Percentiles rank a stretch among this genome's conserved stretches.
phyloP scores from a whole-genome alignment of 2,329 filamentous ascomycete species.

The Xylaria hypoxylon region DNA sequence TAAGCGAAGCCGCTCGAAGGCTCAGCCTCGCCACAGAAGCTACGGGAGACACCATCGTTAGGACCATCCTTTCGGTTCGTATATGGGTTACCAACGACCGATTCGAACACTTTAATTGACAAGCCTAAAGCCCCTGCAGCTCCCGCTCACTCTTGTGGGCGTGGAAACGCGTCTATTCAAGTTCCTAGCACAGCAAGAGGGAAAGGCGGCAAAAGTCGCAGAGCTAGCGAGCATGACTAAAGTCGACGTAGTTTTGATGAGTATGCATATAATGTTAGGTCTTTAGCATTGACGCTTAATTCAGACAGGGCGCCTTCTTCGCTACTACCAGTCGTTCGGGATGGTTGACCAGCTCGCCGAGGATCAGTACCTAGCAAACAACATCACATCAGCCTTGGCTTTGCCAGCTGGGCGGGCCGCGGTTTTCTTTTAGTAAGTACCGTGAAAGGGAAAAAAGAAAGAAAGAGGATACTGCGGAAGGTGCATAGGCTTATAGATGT shows the following conservation, averaged over 20 bases:
- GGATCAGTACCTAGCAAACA: slow-evolving; percentile 36
- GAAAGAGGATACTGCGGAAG: neutral
- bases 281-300: neutral
- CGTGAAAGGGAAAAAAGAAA: too few relatives aligned
- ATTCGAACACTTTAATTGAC: neutral
- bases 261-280: slow-evolving; percentile 14
- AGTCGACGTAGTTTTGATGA: slow-evolving; percentile 35
- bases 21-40: slow-evolving; percentile 30
- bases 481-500: neutral
- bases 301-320: slow-evolving; percentile 35
- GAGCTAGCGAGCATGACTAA: slow-evolving; percentile 5
- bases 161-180: slow-evolving; percentile 22
- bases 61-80: slow-evolving; percentile 31
- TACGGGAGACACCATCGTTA: slow-evolving; percentile 35
- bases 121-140: slow-evolving; percentile 13
- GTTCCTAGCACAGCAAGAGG: neutral
- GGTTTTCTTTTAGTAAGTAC: slow-evolving; percentile 32
- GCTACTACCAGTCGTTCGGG: slow-evolving; percentile 41
- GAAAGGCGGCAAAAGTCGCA: neutral
- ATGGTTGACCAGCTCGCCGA: slow-evolving; percentile 38
- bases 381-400: slow-evolving; percentile 38
- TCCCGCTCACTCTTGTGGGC: slow-evolving; percentile 12
- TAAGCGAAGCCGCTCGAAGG: slow-evolving; percentile 29
- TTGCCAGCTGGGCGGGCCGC: slow-evolving; percentile 17
- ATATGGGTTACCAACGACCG: neutral